phyloP scores from a whole-genome alignment of 2,329 filamentous ascomycete genomes.

The Basipetospora sp. region DNA sequence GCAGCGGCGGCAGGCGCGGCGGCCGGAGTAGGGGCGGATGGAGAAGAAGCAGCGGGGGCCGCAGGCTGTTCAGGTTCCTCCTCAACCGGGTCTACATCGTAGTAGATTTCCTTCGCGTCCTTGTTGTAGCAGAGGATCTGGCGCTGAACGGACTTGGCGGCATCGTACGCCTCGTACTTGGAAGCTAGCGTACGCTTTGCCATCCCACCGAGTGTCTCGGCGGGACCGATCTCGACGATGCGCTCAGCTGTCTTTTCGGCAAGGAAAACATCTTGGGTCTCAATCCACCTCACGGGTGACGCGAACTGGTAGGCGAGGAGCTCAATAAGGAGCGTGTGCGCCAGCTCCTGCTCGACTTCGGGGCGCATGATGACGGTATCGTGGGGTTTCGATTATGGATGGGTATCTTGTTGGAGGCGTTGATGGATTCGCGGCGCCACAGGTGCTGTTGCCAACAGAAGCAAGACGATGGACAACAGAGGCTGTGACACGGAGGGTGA shows the following conservation, averaged over 20 bases:
- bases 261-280: constrained; percentile 98
- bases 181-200: constrained; percentile 87
- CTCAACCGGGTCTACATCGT: constrained; percentile 87
- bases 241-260: constrained; percentile 90
- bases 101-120: constrained; percentile 98
- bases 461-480: too few relatives aligned
- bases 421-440: too few relatives aligned
- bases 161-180: constrained; percentile 98
- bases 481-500: too few relatives aligned
- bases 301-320: constrained; percentile 98
- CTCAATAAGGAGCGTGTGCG: constrained; percentile 95
- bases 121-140: constrained; percentile 99
- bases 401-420: constrained; percentile 1
- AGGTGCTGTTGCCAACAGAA: too few relatives aligned
- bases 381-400: too few relatives aligned
- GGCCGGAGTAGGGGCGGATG: constrained; percentile 38
- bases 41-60: constrained; percentile 30
- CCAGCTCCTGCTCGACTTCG: constrained; percentile 97
- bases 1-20: constrained; percentile 40
- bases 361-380: constrained; percentile 61
- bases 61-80: constrained; percentile 62
- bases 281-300: constrained; percentile 97
- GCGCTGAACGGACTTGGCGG: constrained; percentile 85
- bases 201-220: constrained; percentile 94
- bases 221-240: constrained; percentile 93